Percentiles rank a stretch among this genome's conserved stretches.
Conservation (phyloP, 129 eudicot genomes). For the Arctium lappa region DNA sequence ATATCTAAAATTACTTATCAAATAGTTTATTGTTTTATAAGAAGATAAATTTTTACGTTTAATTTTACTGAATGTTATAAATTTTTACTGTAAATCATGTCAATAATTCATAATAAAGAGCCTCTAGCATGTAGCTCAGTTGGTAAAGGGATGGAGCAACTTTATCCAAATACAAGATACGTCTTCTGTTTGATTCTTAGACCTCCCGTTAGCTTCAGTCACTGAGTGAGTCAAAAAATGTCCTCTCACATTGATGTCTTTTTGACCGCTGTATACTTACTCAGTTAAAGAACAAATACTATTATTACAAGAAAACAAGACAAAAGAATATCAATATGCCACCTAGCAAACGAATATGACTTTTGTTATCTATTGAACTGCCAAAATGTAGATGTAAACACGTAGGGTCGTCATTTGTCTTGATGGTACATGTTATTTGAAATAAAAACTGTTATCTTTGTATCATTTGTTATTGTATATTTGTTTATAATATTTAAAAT, state of each 20-base stretch:
- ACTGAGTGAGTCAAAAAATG: too few species aligned
- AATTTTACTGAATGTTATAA: too few species aligned
- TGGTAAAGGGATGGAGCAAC: too few species aligned
- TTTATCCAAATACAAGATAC: too few species aligned
- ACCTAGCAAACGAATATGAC: background rate
- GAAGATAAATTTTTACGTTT: background rate
- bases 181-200: too few species aligned
- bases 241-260: too few species aligned
- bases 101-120: background rate
- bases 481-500: background rate
- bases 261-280: background rate
- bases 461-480: background rate
- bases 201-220: too few species aligned
- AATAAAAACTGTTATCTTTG: background rate
- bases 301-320: background rate
- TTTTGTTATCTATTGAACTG: background rate
- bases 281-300: background rate
- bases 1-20: background rate
- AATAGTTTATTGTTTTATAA: background rate
- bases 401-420: slow-evolving; percentile 4
- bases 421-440: background rate
- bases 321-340: background rate
- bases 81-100: too few species aligned
- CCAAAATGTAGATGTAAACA: slow-evolving; percentile 19
- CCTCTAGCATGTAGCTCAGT: background rate